phyloP scores from a whole-genome alignment of 2,329 filamentous ascomycete species.

The Pseudovirgaria hyperparasitica region DNA sequence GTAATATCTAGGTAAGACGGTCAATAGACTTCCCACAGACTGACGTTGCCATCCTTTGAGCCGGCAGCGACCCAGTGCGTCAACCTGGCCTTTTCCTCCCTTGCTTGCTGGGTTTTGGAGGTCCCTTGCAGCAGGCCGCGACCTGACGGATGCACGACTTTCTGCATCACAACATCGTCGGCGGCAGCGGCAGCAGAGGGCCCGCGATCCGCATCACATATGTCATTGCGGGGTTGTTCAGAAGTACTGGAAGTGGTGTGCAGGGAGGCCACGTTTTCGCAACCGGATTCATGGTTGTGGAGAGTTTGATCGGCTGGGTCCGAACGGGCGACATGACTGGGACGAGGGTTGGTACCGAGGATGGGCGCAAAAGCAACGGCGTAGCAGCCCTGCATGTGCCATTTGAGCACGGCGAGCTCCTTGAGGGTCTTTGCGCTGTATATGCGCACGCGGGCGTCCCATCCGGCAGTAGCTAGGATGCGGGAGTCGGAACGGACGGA shows the following conservation, averaged over 20 bases:
- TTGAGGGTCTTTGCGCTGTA: conserved; percentile 72
- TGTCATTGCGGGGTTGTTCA: not conserved
- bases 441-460: conserved; percentile 72
- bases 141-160: conserved; percentile 9
- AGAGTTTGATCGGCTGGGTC: conserved; percentile 1
- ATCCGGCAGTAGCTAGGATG: conserved; percentile 82
- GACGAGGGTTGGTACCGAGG: not conserved
- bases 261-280: no score
- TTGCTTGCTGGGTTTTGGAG: conserved; percentile 19
- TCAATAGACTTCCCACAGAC: conserved; percentile 83
- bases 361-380: conserved; percentile 56
- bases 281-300: not conserved
- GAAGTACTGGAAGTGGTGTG: no score
- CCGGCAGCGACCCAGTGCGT: conserved; percentile 86
- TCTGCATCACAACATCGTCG: conserved; percentile 2
- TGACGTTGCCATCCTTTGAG: conserved; percentile 89
- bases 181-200: conserved; percentile 1
- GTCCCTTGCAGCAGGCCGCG: conserved; percentile 2
- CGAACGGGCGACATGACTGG: not conserved
- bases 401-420: conserved; percentile 84
- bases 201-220: not conserved
- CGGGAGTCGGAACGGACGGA: conserved; percentile 65
- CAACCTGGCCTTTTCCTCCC: conserved; percentile 43
- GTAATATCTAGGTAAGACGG: no score
- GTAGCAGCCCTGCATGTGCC: conserved; percentile 85